Evolutionary conservation across 441 rosid genomes (phyloP), one percentile per base, ranked within the genome.

Genomic region (Erodium moschatum): DNA sequence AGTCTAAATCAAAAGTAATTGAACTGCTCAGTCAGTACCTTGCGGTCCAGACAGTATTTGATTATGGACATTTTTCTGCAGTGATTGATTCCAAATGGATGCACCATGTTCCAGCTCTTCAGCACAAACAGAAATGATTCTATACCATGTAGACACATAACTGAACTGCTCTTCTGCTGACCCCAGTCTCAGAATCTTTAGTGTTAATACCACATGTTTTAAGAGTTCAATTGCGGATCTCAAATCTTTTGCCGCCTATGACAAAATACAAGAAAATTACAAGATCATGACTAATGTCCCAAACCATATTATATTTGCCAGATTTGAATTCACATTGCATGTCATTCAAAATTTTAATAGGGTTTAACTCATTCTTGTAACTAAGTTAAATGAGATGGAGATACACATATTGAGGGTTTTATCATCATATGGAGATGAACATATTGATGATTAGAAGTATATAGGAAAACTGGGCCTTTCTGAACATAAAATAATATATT

Each of bases 31-130:
- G 27, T 33, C 38, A 33, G 38, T 71, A 89, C 96, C 96, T 84
- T 72, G 81, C 72, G 83, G 74, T 52, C 76, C 68, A 15, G 83
- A 78, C 54, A 86, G 71, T 54, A 85, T 54, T 68, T 84, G 80
- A 58, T 29, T 35, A 6, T 74, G 81, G 66, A 84, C 35, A 72
- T 81, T 78, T 71, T 80, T 79, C 68, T 78, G 75, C 10, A 76
- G 42, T 64, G 83, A 74, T 71, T 81, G 81, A 73, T 79, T 83
- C 96, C 93, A 89, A 69, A 87, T 78, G 16, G 67, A 73, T 69
- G 87, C 80, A 76, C 91, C 96, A 27, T 86, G 88, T 72, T 79
- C 81, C 81, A 89, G 82, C 82, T 86, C 96, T 71, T 61, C 81
- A 44, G 74, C 78, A 81, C 93, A 89, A 71, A 74, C 70, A 19